Percentiles rank a stretch among this genome's conserved stretches.
These are phyloP conservation scores for Botrytis tulipae DNA, from an alignment of 2,329 filamentous ascomycete species.

Conservation along the genomic window DNA sequence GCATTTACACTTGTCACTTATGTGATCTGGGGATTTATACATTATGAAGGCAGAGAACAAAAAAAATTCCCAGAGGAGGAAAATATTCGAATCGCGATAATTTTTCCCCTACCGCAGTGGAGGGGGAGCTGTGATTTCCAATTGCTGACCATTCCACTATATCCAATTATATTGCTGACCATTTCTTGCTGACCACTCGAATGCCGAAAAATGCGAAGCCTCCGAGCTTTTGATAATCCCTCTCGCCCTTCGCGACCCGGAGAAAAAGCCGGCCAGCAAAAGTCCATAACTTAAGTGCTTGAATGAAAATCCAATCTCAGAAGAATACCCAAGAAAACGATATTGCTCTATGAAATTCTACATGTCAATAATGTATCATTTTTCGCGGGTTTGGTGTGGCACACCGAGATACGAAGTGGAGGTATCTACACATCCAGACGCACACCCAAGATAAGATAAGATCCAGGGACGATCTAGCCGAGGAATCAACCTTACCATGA, in stretches of 20 bases:
- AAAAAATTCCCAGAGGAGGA: background rate
- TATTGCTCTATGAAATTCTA: no score
- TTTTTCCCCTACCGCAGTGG: no score
- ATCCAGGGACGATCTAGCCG: constrained; percentile 2
- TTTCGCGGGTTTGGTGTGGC: no score
- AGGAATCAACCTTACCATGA: background rate
- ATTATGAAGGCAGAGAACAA: background rate
- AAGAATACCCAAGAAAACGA: no score
- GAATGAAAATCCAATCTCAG: no score
- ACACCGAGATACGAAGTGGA: background rate
- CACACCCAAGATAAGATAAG: constrained; percentile 1
- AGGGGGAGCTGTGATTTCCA: background rate
- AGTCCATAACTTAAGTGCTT: no score
- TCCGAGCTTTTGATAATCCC: background rate
- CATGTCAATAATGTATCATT: no score
- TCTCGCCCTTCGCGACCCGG: no score
- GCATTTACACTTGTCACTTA: background rate
- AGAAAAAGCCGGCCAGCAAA: no score
- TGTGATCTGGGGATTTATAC: background rate
- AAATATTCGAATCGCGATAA: background rate
- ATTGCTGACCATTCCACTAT: constrained; percentile 10
- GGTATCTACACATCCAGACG: no score
- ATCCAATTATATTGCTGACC: background rate
- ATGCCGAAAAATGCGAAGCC: background rate
- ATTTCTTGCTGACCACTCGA: background rate